Percentiles rank a stretch among this genome's conserved stretches.
Conservation (phyloP, 371 early-diverging fungal genomes). For the Sporodiniella umbellata region DNA sequence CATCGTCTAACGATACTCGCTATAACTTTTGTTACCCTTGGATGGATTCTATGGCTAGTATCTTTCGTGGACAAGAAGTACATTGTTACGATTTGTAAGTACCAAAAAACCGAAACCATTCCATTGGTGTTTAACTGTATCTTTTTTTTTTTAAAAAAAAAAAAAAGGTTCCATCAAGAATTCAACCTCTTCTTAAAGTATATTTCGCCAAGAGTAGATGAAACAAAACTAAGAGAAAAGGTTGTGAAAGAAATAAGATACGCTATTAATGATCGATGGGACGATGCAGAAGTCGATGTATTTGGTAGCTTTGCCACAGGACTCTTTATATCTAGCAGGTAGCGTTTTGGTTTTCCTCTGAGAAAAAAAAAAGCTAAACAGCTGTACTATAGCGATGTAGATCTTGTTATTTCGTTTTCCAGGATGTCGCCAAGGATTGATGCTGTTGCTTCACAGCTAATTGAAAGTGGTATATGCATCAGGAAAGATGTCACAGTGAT, state of each 20-base stretch:
- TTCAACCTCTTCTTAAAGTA: constrained; percentile 42
- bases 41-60: constrained; percentile 11
- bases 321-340: constrained; percentile 80
- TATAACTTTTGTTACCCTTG: constrained; percentile 16
- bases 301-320: constrained; percentile 89
- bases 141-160: too few species aligned
- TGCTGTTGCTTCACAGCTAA: constrained; percentile 15
- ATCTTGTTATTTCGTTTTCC: constrained; percentile 61
- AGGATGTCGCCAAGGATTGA: constrained; percentile 4
- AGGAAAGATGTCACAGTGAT: too few species aligned
- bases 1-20: neutral
- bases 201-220: constrained; percentile 76
- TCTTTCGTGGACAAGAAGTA: neutral
- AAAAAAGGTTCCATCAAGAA: constrained; percentile 27
- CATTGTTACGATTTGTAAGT: constrained; percentile 12
- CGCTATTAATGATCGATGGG: constrained; percentile 40
- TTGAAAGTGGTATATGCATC: too few species aligned
- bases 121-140: neutral
- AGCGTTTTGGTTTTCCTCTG: constrained; percentile 4
- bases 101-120: neutral
- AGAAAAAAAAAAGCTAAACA: neutral
- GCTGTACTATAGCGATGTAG: constrained; percentile 66
- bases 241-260: constrained; percentile 61
- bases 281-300: constrained; percentile 48
- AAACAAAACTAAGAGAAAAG: constrained; percentile 69